Base-by-base conservation (phyloP, 2,329 filamentous ascomycete genomes). In the Coniochaeta sp. region DNA sequence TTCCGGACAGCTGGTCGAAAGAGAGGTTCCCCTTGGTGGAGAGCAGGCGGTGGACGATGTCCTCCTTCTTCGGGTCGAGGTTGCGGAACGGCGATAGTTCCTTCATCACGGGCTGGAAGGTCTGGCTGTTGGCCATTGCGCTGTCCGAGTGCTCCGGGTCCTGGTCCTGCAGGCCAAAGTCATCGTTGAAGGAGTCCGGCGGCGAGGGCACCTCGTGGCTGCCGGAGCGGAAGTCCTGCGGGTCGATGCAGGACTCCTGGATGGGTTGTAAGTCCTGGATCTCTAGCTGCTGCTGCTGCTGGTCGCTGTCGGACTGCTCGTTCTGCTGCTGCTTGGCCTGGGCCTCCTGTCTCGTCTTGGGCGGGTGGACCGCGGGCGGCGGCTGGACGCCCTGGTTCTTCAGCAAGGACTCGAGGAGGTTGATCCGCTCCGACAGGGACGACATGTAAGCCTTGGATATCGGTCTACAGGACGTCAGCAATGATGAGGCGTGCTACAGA, bases 391-490 rank as follows among this genome's bases (percentile, higher is more conserved):
- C 81, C 36, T 74, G 75, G 42, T 82, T 79, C 60, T 75, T 67
- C 4, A 84, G 74, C 76, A 84, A 75, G 17, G 70, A 70, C 69
- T 84, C 81, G 0, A 84, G 73, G 62, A 84, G 64, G 8, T 75
- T 71, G 50, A 84, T 81, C 4, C 81, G 75, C 26, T 81, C 79
- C n/a, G 80, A 81, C 12, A 84, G 71, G 1, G 80, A 83, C 44
- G 78, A 79, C 76, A 83, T 82, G 68, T 84, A 84, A 58, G 81
- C 81, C 67, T 82, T 80, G 22, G 81, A 84, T 36, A 84, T 82
- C 8, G 81, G 81, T 40, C 81, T 83, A 42, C 17, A 36, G 24
- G 30, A 36, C 9, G 40, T 62, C 12, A 63, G 66, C 16, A 24
- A 55, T 7, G 59, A 61, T 24, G 17, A 26, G n/a, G 32, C 52